These are phyloP conservation scores for Sophora flavescens DNA, from an alignment of 306 rosid genomes.

Conservation along the genomic window DNA sequence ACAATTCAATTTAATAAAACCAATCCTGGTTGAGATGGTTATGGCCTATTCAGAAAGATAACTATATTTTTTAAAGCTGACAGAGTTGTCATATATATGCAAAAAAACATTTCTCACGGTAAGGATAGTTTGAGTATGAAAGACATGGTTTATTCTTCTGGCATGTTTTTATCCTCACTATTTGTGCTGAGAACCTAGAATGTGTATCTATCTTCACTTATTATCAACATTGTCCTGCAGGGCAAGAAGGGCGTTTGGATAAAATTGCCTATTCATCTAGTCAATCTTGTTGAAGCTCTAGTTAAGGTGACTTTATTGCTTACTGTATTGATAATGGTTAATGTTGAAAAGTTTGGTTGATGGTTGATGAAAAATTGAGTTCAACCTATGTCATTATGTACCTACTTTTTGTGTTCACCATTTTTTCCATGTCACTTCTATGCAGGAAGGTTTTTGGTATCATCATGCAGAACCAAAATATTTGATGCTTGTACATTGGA, in stretches of 20 bases:
- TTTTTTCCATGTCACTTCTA: slow-evolving; percentile 3
- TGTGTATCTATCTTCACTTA: slow-evolving; percentile 24
- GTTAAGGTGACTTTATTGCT: slow-evolving; percentile 61
- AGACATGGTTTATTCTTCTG: not conserved
- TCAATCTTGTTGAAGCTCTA: slow-evolving; percentile 70
- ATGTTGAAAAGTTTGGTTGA: slow-evolving; percentile 14
- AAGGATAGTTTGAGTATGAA: slow-evolving; percentile 11
- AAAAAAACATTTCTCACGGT: not conserved
- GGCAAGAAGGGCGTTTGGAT: slow-evolving; percentile 85
- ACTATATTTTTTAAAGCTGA: not conserved
- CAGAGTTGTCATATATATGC: slow-evolving; percentile 23
- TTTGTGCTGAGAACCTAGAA: slow-evolving; percentile 9
- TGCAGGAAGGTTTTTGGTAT: slow-evolving; percentile 88
- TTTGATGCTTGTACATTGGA: slow-evolving; percentile 88
- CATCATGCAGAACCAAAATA: slow-evolving; percentile 91
- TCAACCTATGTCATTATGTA: slow-evolving; percentile 1
- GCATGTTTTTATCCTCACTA: slow-evolving; percentile 11
- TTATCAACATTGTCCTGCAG: slow-evolving; percentile 56
- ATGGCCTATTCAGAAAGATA: not conserved
- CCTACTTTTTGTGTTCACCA: slow-evolving; percentile 8
- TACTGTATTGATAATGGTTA: not conserved
- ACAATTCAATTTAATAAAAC: slow-evolving; percentile 8
- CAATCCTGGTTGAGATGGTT: slow-evolving; percentile 4
- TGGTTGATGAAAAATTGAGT: slow-evolving; percentile 5
- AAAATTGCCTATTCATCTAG: slow-evolving; percentile 74